phyloP scores from a whole-genome alignment of 2,329 filamentous ascomycete genomes.

The Dactylellina drechsleri region DNA sequence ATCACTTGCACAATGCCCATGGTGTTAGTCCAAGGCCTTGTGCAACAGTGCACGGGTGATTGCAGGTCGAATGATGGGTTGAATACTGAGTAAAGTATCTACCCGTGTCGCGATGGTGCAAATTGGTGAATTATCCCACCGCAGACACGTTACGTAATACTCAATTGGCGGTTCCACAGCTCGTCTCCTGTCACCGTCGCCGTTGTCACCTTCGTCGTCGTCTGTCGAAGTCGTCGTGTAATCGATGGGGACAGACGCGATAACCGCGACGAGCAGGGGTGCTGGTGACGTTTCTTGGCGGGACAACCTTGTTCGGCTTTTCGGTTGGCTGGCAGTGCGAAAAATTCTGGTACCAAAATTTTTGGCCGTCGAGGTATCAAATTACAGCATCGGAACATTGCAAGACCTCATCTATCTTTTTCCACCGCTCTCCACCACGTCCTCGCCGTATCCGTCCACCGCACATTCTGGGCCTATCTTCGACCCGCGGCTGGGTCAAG shows the following conservation, averaged over 20 bases:
- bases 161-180: no score
- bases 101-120: neutral
- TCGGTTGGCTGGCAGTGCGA: slow-evolving; percentile 25
- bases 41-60: slow-evolving; percentile 1
- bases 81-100: neutral
- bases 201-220: neutral
- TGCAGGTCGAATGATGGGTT: neutral
- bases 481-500: slow-evolving; percentile 1
- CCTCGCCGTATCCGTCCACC: slow-evolving; percentile 7
- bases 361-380: slow-evolving; percentile 21
- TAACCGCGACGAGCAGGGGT: slow-evolving; percentile 38
- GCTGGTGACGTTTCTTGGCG: slow-evolving; percentile 46
- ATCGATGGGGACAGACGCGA: slow-evolving; percentile 42
- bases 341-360: slow-evolving; percentile 54
- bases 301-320: slow-evolving; percentile 22
- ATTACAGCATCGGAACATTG: neutral
- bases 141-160: no score
- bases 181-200: neutral
- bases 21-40: neutral
- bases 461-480: neutral
- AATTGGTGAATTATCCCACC: no score
- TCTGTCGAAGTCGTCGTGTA: neutral
- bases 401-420: slow-evolving; percentile 1
- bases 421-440: neutral
- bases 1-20: slow-evolving; percentile 10